These are phyloP conservation scores for Osmanthus fragrans DNA, from an alignment of 257 asterid species.

Conservation along the genomic window DNA sequence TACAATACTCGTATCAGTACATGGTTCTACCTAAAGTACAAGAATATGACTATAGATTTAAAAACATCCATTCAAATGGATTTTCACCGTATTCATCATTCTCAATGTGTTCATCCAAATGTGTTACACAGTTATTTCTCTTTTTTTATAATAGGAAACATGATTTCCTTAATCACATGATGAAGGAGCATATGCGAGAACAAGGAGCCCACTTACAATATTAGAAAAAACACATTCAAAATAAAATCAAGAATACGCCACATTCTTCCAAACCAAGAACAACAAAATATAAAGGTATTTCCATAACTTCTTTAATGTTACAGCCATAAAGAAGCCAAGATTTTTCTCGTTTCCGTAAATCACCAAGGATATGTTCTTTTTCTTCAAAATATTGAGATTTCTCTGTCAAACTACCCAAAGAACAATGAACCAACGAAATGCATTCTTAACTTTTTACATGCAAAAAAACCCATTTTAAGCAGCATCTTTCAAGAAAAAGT, in stretches of 20 bases:
- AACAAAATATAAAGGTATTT: too few relatives aligned
- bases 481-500: too few relatives aligned
- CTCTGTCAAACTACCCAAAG: neutral
- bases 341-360: too few relatives aligned
- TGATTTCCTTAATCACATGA: neutral
- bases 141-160: too few relatives aligned
- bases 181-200: neutral
- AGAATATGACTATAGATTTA: neutral
- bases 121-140: too few relatives aligned
- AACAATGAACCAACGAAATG: neutral
- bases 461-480: too few relatives aligned
- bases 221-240: neutral
- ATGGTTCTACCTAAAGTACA: neutral
- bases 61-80: neutral
- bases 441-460: neutral
- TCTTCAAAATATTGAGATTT: neutral
- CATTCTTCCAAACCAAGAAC: too few relatives aligned
- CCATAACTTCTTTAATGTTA: too few relatives aligned
- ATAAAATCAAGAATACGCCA: too few relatives aligned
- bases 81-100: neutral
- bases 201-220: neutral
- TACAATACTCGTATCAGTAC: neutral
- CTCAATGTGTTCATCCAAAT: neutral
- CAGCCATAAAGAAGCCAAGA: too few relatives aligned
- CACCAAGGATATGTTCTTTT: neutral